Base-by-base conservation (phyloP, 2,329 filamentous ascomycete genomes). In the Xylaria sp. region DNA sequence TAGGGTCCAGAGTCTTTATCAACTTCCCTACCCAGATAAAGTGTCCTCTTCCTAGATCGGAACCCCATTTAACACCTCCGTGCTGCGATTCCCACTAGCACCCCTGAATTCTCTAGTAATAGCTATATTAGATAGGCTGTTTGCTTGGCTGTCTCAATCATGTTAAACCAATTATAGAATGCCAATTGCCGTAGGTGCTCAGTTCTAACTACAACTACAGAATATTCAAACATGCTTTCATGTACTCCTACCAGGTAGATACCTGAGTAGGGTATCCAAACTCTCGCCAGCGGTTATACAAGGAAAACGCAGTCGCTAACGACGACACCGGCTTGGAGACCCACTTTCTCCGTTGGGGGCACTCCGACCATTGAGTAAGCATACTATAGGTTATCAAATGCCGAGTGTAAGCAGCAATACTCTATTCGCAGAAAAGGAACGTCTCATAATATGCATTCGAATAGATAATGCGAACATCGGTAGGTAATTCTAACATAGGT, bases 291-390 rank as follows among this genome's bases (percentile, higher is more conserved):
- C 42, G 4, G 42, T 19, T 47, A 47, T 19, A 42, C 32, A 30
- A 11, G 9, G 21, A 47, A 36, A 36, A 50, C 65, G 48, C 57
- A 65, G 14, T 56, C 24, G 65, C 50, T 55, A 42, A 7, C 58
- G 56, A 61, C 39, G 27, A 50, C 60, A 59, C 61, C 65, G 54
- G 34, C 58, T 56, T 21, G 60, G 34, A n/a, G 66, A 47, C 60
- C 66, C 65, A 63, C 66, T 69, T 48, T 48, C 68, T 73, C 73
- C 71, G 74, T 76, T 76, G 74, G 74, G 74, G 71, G 61, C 48
- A 51, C 62, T 74, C 72, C 72, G 71, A 68, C 36, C 4, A 57
- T 42, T 58, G 51, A 65, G 60, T 69, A 69, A 69, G 69, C 65
- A 55, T 50, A 17, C 14, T 4, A 27, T 27, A 27, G 24, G 24